phyloP scores from a whole-genome alignment of 2,329 filamentous ascomycete genomes.

The Davidsoniella virescens region DNA sequence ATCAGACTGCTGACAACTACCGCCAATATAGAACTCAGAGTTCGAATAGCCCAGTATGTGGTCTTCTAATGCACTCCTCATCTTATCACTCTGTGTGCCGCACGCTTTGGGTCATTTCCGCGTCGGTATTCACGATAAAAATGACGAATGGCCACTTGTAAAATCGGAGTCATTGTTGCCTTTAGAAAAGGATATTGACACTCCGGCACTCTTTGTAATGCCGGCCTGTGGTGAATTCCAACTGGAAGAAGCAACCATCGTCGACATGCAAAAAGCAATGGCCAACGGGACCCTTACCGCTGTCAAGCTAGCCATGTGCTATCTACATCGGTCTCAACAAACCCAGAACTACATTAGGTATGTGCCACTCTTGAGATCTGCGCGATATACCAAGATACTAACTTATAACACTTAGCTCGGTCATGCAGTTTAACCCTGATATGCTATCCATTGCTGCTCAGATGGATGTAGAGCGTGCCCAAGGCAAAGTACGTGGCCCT shows the following conservation, averaged over 20 bases:
- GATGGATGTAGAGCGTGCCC: slow-evolving; percentile 42
- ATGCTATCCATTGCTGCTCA: slow-evolving; percentile 41
- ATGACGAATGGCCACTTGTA: neutral
- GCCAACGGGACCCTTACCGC: slow-evolving; percentile 36
- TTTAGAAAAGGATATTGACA: slow-evolving; percentile 22
- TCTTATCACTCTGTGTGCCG: neutral
- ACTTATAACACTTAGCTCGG: slow-evolving; percentile 23
- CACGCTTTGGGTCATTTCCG: no score
- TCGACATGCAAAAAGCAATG: slow-evolving; percentile 47
- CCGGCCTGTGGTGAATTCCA: slow-evolving; percentile 39
- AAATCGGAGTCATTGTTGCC: slow-evolving; percentile 19
- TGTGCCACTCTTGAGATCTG: slow-evolving; percentile 12
- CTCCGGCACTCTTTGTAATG: slow-evolving; percentile 41
- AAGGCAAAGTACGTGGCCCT: slow-evolving; percentile 41
- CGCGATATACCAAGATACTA: neutral
- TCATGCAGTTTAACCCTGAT: slow-evolving; percentile 55
- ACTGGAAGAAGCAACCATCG: slow-evolving; percentile 54
- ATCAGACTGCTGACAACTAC: neutral
- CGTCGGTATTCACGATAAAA: no score
- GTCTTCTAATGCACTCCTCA: slow-evolving; percentile 2
- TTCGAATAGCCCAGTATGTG: neutral
- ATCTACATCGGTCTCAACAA: slow-evolving; percentile 43
- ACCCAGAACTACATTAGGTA: slow-evolving; percentile 49
- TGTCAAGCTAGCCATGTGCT: slow-evolving; percentile 44
- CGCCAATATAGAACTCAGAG: neutral